Conservation (phyloP, 176 grass and related monocot genomes). For the Bromus sterilis region DNA sequence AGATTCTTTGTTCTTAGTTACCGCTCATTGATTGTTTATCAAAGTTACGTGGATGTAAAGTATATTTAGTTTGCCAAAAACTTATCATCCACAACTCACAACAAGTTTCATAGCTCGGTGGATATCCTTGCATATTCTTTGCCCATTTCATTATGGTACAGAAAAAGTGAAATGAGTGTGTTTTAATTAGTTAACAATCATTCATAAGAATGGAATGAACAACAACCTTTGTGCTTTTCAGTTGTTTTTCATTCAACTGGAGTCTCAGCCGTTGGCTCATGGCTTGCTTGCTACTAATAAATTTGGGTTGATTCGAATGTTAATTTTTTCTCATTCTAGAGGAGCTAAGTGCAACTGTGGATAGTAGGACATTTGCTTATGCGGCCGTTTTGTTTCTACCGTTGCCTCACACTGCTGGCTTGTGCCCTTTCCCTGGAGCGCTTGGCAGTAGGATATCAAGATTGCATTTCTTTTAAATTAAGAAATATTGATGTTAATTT, state of each 20-base stretch:
- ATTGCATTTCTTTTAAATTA: too few species aligned
- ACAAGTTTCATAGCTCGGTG: constrained; percentile 10
- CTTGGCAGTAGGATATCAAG: too few species aligned
- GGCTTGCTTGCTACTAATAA: too few species aligned
- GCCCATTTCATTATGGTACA: neutral
- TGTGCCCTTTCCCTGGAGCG: too few species aligned
- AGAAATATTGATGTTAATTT: too few species aligned
- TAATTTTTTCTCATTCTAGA: too few species aligned
- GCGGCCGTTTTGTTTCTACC: too few species aligned
- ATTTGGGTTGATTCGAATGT: too few species aligned
- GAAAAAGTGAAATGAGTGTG: neutral
- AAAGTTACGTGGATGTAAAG: constrained; percentile 24
- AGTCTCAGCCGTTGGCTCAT: too few species aligned
- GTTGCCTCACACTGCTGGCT: too few species aligned
- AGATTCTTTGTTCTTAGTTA: constrained; percentile 76
- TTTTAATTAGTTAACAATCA: neutral
- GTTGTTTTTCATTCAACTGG: neutral
- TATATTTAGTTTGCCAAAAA: constrained; percentile 32
- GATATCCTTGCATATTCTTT: neutral
- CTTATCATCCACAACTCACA: neutral
- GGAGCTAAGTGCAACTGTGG: too few species aligned
- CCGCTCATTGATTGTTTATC: constrained; percentile 57
- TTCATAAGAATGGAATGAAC: neutral
- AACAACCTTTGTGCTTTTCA: neutral
- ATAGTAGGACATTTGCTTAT: too few species aligned